These are phyloP conservation scores for Chlorella sp. DNA, from an alignment of 139 green algal species.

Conservation along the genomic window DNA sequence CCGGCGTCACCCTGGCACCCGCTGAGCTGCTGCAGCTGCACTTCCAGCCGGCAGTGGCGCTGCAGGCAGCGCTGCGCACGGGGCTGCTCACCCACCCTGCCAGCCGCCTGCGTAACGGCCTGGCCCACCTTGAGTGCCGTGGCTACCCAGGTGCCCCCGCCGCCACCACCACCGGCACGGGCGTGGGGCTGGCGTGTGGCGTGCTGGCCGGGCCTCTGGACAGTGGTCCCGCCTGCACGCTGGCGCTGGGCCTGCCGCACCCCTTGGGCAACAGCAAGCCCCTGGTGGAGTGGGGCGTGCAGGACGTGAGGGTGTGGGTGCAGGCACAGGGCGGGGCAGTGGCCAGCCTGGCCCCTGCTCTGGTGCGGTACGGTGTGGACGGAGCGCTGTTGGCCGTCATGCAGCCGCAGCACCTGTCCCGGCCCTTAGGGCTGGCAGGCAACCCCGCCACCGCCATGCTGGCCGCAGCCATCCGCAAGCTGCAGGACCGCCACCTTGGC, in stretches of 20 bases:
- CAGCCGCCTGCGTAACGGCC: not conserved
- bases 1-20: not conserved
- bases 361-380: not conserved
- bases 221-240: not conserved
- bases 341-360: not conserved
- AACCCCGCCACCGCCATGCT: not conserved
- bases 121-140: not conserved
- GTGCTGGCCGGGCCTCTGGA: not conserved
- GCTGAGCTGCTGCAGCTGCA: not conserved
- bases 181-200: not conserved
- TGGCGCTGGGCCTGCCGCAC: not conserved
- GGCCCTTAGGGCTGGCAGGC: not conserved
- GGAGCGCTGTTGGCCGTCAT: not conserved
- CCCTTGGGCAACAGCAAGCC: not conserved
- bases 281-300: not conserved
- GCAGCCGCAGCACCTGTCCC: not conserved
- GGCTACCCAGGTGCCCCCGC: not conserved
- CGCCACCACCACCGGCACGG: not conserved
- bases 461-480: not conserved
- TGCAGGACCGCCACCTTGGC: too few species aligned
- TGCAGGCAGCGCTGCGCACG: not conserved
- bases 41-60: not conserved
- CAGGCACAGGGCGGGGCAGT: not conserved
- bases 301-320: not conserved
- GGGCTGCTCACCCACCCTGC: not conserved